Conservation (phyloP, 495 filamentous ascomycete species). For the Neurospora sp. region DNA sequence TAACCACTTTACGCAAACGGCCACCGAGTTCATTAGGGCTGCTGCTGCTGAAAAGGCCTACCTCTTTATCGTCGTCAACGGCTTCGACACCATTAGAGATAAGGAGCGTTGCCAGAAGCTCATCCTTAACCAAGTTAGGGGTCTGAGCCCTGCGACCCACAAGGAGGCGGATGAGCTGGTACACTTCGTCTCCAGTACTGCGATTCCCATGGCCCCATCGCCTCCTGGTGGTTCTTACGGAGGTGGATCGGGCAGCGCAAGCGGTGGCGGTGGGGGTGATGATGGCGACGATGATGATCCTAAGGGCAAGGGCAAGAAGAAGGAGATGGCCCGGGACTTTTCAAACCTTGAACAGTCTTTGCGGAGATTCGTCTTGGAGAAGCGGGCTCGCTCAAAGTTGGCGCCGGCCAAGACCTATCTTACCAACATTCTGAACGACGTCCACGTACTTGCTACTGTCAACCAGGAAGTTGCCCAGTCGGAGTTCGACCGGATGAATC, state of each 20-base stretch:
- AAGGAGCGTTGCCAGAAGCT: conserved; percentile 73
- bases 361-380: conserved; percentile 90
- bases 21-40: conserved; percentile 93
- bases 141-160: conserved; percentile 79
- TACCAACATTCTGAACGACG: conserved; percentile 81
- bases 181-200: conserved; percentile 95
- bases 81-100: conserved; percentile 87
- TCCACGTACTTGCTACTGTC: conserved; percentile 71
- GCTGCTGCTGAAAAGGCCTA: conserved; percentile 96
- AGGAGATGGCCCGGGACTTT: conserved; percentile 80
- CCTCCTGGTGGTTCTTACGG: conserved; percentile 46
- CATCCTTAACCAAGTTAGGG: conserved; percentile 80
- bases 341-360: conserved; percentile 78
- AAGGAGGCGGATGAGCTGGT: conserved; percentile 90
- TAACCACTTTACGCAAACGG: conserved; percentile 93
- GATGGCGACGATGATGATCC: conserved; percentile 53
- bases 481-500: conserved; percentile 74
- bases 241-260: conserved; percentile 50
- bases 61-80: conserved; percentile 98
- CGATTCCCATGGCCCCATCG: conserved; percentile 60
- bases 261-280: conserved; percentile 41
- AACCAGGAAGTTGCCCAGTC: conserved; percentile 79
- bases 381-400: conserved; percentile 87
- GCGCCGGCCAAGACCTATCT: conserved; percentile 94
- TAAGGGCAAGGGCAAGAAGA: conserved; percentile 85